A percentile compares a stretch with the other conserved stretches of the same genome.
These are phyloP conservation scores for Ensete ventricosum DNA, from an alignment of 176 grass and related monocot genomes.

Conservation along the genomic window DNA sequence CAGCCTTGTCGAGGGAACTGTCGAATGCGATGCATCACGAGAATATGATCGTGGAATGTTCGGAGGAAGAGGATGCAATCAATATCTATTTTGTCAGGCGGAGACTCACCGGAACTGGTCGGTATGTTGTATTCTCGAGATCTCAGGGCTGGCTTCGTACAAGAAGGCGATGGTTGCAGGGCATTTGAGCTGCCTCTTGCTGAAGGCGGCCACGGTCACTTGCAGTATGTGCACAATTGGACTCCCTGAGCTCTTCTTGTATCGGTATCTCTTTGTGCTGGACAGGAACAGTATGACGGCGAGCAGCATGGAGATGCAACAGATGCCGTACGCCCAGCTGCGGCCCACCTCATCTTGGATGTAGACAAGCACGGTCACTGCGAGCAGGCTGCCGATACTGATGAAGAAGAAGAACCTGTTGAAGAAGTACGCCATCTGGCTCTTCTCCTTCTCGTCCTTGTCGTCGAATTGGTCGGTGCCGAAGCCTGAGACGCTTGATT, in stretches of 20 bases:
- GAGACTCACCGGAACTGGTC: slow-evolving; percentile 36
- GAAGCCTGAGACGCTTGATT: slow-evolving; percentile 79
- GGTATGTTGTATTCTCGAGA: slow-evolving; percentile 38
- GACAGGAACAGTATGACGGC: slow-evolving; percentile 45
- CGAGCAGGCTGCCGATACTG: slow-evolving; percentile 51
- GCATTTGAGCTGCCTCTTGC: slow-evolving; percentile 33
- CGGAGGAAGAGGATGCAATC: neutral
- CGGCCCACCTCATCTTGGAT: slow-evolving; percentile 64
- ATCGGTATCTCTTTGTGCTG: slow-evolving; percentile 33
- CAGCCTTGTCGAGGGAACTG: slow-evolving; percentile 56
- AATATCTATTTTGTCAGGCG: too few species aligned
- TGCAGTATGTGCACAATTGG: slow-evolving; percentile 80
- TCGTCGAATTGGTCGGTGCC: slow-evolving; percentile 87
- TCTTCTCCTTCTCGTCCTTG: slow-evolving; percentile 44
- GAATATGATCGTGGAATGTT: too few species aligned
- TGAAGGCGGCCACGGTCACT: slow-evolving; percentile 45
- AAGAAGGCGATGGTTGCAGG: slow-evolving; percentile 20
- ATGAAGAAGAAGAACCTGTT: slow-evolving; percentile 79
- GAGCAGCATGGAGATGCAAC: slow-evolving; percentile 42
- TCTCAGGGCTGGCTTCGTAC: slow-evolving; percentile 38
- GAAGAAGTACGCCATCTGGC: slow-evolving; percentile 62
- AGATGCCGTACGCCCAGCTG: slow-evolving; percentile 79
- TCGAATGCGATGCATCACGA: neutral
- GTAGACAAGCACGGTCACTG: slow-evolving; percentile 70
- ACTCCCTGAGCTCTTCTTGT: slow-evolving; percentile 55